These are phyloP conservation scores for Macrolepiota fuliginosa DNA, from an alignment of 768 basidiomycete genomes.

Conservation along the genomic window DNA sequence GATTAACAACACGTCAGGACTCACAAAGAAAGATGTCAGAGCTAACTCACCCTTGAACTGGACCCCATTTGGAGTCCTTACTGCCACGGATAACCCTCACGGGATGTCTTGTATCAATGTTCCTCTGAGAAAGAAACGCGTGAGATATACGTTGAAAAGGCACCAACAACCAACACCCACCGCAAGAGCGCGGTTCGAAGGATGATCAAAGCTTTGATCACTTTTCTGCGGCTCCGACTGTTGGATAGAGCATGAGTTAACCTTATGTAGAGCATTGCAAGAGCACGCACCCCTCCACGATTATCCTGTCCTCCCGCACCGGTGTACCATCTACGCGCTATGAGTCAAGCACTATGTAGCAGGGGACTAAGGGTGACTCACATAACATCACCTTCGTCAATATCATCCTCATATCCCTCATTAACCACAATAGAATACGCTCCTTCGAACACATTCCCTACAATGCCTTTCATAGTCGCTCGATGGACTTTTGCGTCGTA, in stretches of 20 bases:
- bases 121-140: slow-evolving; percentile 19
- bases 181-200: slow-evolving; percentile 29
- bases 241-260: slow-evolving; percentile 17
- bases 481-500: slow-evolving; percentile 26
- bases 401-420: slow-evolving; percentile 39
- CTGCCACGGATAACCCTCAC: slow-evolving; percentile 42
- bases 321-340: slow-evolving; percentile 32
- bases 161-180: neutral
- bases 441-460: slow-evolving; percentile 25
- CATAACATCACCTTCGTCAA: slow-evolving; percentile 37
- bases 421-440: slow-evolving; percentile 42
- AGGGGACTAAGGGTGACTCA: slow-evolving; percentile 19
- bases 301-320: slow-evolving; percentile 30
- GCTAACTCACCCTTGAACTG: neutral
- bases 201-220: slow-evolving; percentile 36
- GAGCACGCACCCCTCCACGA: neutral
- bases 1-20: slow-evolving; percentile 17
- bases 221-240: slow-evolving; percentile 20
- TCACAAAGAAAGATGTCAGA: slow-evolving; percentile 6
- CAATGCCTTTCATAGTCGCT: slow-evolving; percentile 31
- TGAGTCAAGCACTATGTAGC: neutral
- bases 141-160: neutral
- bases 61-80: slow-evolving; percentile 12
- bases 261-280: neutral
- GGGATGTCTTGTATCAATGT: slow-evolving; percentile 28